Evolutionary conservation across 176 grass and related monocot genomes (phyloP), one percentile per base, ranked within the genome.

Genomic region (Ananas comosus): DNA sequence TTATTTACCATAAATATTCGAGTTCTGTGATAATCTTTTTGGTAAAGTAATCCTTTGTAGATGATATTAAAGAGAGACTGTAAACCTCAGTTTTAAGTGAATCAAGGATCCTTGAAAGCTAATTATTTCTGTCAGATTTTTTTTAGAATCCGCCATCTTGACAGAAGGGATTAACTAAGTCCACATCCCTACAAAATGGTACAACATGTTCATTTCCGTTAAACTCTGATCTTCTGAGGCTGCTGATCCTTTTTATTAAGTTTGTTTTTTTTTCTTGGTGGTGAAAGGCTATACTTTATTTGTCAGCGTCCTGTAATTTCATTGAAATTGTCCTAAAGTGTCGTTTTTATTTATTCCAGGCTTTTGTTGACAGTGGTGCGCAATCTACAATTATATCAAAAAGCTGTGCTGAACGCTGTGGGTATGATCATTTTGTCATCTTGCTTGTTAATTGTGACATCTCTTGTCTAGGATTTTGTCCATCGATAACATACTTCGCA

Each of bases 361-460:
- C 94, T 12, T 97, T 97, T 79, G 89, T 97, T 67, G 94, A 97
- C 69, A 97, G 94, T 78, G 94, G 94, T 76, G 94, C 94, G 23
- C 94, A 97, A 25, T 92, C 89, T 4, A 97, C 94, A 69, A 97
- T 97, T 71, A 97, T 97, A 87, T 97, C 94, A 51, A 97, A 97
- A 85, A 87, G 72, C 48, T 97, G 94, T 9, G 94, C 89, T 67
- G 89, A 97, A 73, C 89, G 94, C 76, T 97, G 94, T 16, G 89
- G 94, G 94, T 97, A 85, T 69, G 81, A 58, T 87, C 66, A 68
- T 51, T 73, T 50, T 72, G 68, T 67, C 63, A 65, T 53, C 10
- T 48, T 70, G 25, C 69, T 72, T 71, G 7, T 69, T 70, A 13
- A 73, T 42, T 18, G 57, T 14, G 66, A 54, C 1, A 13, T 28